Evolutionary conservation across 169 alveolate genomes (phyloP), one percentile per base, ranked within the genome.

Genomic region (Amoebophrya sp.): DNA sequence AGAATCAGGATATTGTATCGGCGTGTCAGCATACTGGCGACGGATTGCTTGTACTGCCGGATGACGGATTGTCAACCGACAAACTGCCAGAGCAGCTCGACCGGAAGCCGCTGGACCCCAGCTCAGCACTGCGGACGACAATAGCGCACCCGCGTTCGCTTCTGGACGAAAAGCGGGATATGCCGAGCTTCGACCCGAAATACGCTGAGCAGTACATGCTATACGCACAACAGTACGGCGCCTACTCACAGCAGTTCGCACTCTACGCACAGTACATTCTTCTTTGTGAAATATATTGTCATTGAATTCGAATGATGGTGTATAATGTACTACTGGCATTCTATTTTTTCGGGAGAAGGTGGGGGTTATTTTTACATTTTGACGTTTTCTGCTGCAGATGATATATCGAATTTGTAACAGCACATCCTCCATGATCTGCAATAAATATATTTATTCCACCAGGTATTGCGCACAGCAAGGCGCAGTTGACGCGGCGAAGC

Each of bases 181-280:
- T 65, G 83, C 83, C 83, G 83, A 0, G 38, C 33, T 65, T 65
- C 26, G 83, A 65, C 83, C 83, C 83, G 2, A 65, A 65, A 36
- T 65, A 65, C 83, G 83, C 83, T 1, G 83, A 65, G 83, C 83
- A 65, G 83, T 65, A 65, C 83, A 65, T 65, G 83, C 83, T 65
- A 36, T 65, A 65, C 26, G 83, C 83, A 36, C 83, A 65, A 36
- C 83, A 65, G 83, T 65, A 65, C 83, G 83, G 83, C 33, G 83
- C 83, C 83, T 65, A 65, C 26, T 65, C 83, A 29, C 83, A 65
- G 33, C 83, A 65, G 26, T 65, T 65, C 26, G 83, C 83, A 18
- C 2, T 65, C 83, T 65, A 6, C 26, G 83, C 83, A 36, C 83
- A 65, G 83, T 65, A 65, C 83, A 12, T 47, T 12, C 6, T 47